Conservation (phyloP, 306 rosid species). For the Corylus avellana region DNA sequence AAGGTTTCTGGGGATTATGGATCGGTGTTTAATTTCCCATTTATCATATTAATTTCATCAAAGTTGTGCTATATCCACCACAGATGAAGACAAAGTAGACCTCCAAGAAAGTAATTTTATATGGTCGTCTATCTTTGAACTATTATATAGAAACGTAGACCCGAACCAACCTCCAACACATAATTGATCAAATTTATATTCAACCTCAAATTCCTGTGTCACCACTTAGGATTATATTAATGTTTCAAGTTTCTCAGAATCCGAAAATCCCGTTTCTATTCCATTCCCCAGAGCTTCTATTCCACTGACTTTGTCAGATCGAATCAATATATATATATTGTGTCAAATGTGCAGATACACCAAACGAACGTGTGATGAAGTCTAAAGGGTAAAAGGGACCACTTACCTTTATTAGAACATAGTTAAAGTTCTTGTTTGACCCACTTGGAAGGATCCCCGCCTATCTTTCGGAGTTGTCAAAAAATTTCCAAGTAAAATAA, state of each 20-base stretch:
- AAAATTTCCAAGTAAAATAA: neutral
- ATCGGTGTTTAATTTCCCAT: slow-evolving; percentile 32
- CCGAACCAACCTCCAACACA: slow-evolving; percentile 68
- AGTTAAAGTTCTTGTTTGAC: slow-evolving; percentile 19
- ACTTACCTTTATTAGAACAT: slow-evolving; percentile 31
- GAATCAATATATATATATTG: neutral
- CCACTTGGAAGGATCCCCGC: neutral
- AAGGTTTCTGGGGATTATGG: slow-evolving; percentile 51
- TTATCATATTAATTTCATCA: slow-evolving; percentile 47
- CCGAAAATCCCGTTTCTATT: slow-evolving; percentile 97
- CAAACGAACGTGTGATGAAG: slow-evolving; percentile 50
- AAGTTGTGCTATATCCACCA: slow-evolving; percentile 33
- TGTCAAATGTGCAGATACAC: slow-evolving; percentile 41
- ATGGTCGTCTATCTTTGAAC: slow-evolving; percentile 40
- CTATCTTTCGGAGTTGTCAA: neutral
- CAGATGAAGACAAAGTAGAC: slow-evolving; percentile 51
- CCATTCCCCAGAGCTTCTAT: slow-evolving; percentile 99
- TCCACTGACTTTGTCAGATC: slow-evolving; percentile 85
- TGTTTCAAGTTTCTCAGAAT: slow-evolving; percentile 61
- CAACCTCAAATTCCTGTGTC: slow-evolving; percentile 39
- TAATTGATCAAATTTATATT: slow-evolving; percentile 20
- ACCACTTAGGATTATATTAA: slow-evolving; percentile 40
- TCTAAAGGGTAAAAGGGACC: slow-evolving; percentile 50
- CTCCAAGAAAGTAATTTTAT: slow-evolving; percentile 46
- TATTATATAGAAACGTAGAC: slow-evolving; percentile 64